Conservation (phyloP, 495 filamentous ascomycete species). For the Thozetella sp. region DNA sequence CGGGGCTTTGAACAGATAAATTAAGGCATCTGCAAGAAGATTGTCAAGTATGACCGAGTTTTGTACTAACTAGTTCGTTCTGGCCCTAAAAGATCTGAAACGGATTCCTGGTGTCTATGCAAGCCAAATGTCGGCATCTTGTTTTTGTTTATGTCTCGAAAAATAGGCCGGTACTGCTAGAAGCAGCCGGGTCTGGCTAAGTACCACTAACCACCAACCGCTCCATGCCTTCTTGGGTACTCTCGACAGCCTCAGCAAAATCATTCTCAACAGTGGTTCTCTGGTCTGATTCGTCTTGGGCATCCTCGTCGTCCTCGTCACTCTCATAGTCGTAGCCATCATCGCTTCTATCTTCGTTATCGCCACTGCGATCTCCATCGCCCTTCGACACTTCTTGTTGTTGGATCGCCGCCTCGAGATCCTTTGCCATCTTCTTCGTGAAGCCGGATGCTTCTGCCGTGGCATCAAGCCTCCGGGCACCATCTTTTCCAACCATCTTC, state of each 20-base stretch:
- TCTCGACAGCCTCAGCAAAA: conserved; percentile 26
- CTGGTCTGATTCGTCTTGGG: conserved; percentile 65
- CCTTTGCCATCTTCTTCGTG: conserved; percentile 92
- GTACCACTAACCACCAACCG: conserved; percentile 22
- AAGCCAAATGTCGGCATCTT: too few species aligned
- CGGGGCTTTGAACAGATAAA: too few species aligned
- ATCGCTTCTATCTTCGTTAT: conserved; percentile 19
- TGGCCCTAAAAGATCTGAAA: too few species aligned
- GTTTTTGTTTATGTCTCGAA: too few species aligned
- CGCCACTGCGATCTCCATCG: conserved; percentile 30
- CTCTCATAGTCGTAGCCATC: conserved; percentile 37
- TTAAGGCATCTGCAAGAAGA: background rate
- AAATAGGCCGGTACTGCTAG: too few species aligned
- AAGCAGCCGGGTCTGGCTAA: too few species aligned
- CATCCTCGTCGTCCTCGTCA: conserved; percentile 67
- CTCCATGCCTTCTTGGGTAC: conserved; percentile 17
- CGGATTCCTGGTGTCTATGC: too few species aligned
- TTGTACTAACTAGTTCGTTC: too few species aligned
- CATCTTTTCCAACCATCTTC: conserved; percentile 67
- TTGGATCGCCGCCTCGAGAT: conserved; percentile 86
- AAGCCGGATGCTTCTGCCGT: conserved; percentile 93
- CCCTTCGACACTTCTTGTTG: conserved; percentile 45
- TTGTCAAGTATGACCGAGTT: too few species aligned
- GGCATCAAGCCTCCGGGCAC: conserved; percentile 74
- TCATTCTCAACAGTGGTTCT: conserved; percentile 60